Conservation (phyloP, 345 rosid species). For the Stellera chamaejasme region DNA sequence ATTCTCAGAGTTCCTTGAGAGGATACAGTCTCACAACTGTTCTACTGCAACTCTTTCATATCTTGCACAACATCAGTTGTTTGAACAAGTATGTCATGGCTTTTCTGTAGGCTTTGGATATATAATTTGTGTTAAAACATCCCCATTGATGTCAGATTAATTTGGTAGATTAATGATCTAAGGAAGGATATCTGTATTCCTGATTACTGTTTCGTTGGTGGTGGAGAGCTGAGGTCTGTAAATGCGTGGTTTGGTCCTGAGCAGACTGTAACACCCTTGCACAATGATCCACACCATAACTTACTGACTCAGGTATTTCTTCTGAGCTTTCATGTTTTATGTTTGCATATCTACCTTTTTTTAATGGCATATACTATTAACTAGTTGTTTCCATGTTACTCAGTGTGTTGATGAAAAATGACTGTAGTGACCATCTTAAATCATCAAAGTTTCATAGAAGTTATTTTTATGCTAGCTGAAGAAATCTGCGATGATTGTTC, state of each 20-base stretch:
- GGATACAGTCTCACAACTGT: conserved; percentile 43
- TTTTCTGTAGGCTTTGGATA: conserved; percentile 6
- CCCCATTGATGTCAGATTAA: conserved; percentile 10
- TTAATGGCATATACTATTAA: background rate
- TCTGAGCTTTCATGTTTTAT: background rate
- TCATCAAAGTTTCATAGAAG: too few species aligned
- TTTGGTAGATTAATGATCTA: conserved; percentile 72
- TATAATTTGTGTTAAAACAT: conserved; percentile 11
- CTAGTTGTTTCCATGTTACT: background rate
- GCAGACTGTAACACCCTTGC: conserved; percentile 92
- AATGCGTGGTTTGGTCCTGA: conserved; percentile 99
- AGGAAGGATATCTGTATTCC: conserved; percentile 77
- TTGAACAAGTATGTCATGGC: conserved; percentile 59
- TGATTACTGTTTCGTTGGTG: conserved; percentile 90
- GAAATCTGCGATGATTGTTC: too few species aligned
- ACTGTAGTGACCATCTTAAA: too few species aligned
- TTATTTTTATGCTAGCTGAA: too few species aligned
- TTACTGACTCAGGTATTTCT: conserved; percentile 77
- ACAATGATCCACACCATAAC: conserved; percentile 98
- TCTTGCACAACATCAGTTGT: conserved; percentile 94
- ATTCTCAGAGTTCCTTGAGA: conserved; percentile 81
- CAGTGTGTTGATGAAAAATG: background rate
- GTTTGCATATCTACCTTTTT: background rate
- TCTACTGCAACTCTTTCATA: conserved; percentile 52
- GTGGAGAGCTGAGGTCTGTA: conserved; percentile 80